Percentiles rank a stretch among this genome's conserved stretches.
These are phyloP conservation scores for Dendrothele bispora DNA, from an alignment of 768 basidiomycete genomes.

Conservation along the genomic window DNA sequence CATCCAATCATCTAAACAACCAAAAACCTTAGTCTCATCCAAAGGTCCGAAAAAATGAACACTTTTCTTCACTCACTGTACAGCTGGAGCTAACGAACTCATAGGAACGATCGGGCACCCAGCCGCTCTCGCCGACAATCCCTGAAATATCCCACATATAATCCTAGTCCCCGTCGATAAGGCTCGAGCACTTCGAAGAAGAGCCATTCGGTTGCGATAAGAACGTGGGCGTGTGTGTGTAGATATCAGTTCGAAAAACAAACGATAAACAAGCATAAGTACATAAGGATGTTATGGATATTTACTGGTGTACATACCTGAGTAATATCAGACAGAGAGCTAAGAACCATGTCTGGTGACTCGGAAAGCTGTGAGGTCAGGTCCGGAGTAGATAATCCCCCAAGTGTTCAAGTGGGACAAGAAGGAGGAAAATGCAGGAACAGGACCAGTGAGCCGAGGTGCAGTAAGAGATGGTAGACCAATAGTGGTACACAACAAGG, in stretches of 20 bases:
- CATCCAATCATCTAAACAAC: background rate
- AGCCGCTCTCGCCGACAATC: conserved; percentile 50
- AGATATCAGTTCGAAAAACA: too few relatives aligned
- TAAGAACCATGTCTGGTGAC: conserved; percentile 76
- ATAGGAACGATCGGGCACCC: conserved; percentile 50
- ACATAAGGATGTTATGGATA: too few relatives aligned
- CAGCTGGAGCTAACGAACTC: conserved; percentile 58
- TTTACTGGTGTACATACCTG: conserved; percentile 53
- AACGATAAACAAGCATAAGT: too few relatives aligned
- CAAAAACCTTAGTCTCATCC: too few relatives aligned
- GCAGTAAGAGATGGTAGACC: too few relatives aligned
- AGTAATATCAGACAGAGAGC: conserved; percentile 51
- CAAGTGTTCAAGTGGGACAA: too few relatives aligned
- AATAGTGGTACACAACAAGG: too few relatives aligned
- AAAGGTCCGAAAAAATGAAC: too few relatives aligned
- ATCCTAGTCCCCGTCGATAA: conserved; percentile 37
- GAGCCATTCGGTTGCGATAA: conserved; percentile 63
- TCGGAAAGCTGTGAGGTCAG: conserved; percentile 57
- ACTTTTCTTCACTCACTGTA: conserved; percentile 71
- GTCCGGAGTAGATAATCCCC: too few relatives aligned
- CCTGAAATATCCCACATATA: conserved; percentile 52
- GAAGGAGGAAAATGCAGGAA: too few relatives aligned
- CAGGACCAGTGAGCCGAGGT: too few relatives aligned
- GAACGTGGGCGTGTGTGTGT: too few relatives aligned
- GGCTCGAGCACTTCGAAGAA: conserved; percentile 60